Percentiles rank a stretch among this genome's conserved stretches.
Evolutionary conservation across 306 rosid species (phyloP).

Genomic region (Coriaria nepalensis): DNA sequence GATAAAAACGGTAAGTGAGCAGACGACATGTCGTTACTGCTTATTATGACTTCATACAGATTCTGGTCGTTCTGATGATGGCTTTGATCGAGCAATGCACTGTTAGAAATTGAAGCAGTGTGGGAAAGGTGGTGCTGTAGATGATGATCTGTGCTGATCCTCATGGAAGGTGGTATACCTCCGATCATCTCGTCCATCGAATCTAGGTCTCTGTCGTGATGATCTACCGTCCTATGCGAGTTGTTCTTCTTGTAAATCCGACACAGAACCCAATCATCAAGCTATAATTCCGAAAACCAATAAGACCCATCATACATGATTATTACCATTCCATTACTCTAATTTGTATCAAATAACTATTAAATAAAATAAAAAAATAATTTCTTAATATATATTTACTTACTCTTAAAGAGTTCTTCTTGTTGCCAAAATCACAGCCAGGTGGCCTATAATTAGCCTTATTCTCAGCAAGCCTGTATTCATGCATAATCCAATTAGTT

Average conservation of each 20-base stretch:
- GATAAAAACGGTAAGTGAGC: slow-evolving; percentile 13
- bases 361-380: background rate
- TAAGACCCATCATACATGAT: background rate
- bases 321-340: no score
- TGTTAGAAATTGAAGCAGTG: slow-evolving; percentile 24
- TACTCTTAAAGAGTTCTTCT: slow-evolving; percentile 92
- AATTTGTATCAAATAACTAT: background rate
- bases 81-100: slow-evolving; percentile 17
- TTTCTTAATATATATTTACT: background rate
- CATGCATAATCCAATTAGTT: slow-evolving; percentile 99
- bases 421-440: slow-evolving; percentile 55
- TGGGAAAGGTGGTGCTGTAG: slow-evolving; percentile 42
- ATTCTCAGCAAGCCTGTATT: slow-evolving; percentile 60
- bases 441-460: slow-evolving; percentile 62
- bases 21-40: slow-evolving; percentile 6
- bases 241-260: slow-evolving; percentile 88
- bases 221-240: slow-evolving; percentile 41
- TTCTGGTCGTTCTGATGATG: slow-evolving; percentile 29
- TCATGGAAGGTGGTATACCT: slow-evolving; percentile 29
- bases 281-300: slow-evolving; percentile 21
- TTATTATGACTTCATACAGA: slow-evolving; percentile 34
- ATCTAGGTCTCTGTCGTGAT: slow-evolving; percentile 35
- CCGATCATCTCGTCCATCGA: slow-evolving; percentile 44
- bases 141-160: slow-evolving; percentile 16
- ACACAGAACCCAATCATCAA: slow-evolving; percentile 92